phyloP scores from a whole-genome alignment of 306 rosid species.

The Vicia faba region DNA sequence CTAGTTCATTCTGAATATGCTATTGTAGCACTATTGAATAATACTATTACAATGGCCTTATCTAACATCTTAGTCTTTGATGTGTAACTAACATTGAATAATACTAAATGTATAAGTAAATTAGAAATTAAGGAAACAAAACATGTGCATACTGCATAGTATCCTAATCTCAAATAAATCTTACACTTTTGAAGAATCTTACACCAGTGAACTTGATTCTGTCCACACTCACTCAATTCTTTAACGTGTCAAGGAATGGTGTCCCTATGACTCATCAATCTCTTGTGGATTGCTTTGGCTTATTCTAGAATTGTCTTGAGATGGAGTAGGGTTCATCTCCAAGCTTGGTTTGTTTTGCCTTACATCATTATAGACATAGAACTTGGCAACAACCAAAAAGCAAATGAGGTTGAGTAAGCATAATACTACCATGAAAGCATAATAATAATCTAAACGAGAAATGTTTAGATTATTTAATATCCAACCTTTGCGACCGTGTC shows the following conservation, averaged over 20 bases:
- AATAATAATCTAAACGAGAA: conserved; percentile 66
- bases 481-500: conserved; percentile 62
- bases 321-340: not conserved
- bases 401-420: conserved; percentile 61
- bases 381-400: conserved; percentile 60
- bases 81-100: too few relatives aligned
- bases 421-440: conserved; percentile 60
- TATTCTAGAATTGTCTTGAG: conserved; percentile 1
- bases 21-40: too few relatives aligned
- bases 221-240: not conserved
- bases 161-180: not conserved
- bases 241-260: not conserved
- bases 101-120: too few relatives aligned
- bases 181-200: conserved; percentile 1
- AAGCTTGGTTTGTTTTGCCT: conserved; percentile 30
- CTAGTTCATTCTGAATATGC: too few relatives aligned
- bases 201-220: not conserved
- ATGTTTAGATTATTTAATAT: conserved; percentile 44
- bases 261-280: not conserved
- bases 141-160: too few relatives aligned
- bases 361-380: conserved; percentile 57
- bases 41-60: too few relatives aligned
- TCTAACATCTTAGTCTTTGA: too few relatives aligned
- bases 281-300: conserved; percentile 7
- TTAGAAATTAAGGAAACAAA: too few relatives aligned